These are phyloP conservation scores for Aspergillus sp. DNA, from an alignment of 2,329 filamentous ascomycete species.

Conservation along the genomic window DNA sequence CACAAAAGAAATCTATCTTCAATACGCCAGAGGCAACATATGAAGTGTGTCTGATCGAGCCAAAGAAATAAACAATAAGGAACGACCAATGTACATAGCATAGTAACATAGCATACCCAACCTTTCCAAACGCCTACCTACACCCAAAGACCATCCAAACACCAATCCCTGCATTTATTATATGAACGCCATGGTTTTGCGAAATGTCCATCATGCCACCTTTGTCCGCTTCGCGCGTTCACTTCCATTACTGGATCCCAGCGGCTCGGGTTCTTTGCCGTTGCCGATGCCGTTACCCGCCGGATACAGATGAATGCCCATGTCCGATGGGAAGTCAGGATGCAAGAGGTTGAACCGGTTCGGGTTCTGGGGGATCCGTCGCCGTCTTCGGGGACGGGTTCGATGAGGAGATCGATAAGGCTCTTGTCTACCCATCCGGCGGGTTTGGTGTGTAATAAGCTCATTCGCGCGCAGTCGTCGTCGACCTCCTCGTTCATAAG, in stretches of 20 bases:
- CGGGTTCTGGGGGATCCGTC: conserved; percentile 27
- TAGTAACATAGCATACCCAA: too few relatives aligned
- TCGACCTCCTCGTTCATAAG: conserved; percentile 45
- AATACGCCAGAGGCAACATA: too few relatives aligned
- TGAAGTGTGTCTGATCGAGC: too few relatives aligned
- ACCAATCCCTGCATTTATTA: too few relatives aligned
- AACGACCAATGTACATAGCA: too few relatives aligned
- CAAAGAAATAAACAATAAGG: too few relatives aligned
- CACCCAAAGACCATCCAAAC: too few relatives aligned
- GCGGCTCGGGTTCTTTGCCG: too few relatives aligned
- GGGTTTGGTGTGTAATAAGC: conserved; percentile 34
- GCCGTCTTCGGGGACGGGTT: conserved; percentile 23
- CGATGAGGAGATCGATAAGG: conserved; percentile 35
- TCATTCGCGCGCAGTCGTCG: conserved; percentile 40
- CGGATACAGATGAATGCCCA: conserved; percentile 42
- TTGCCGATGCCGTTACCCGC: conserved; percentile 1
- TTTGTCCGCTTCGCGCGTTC: conserved; percentile 3
- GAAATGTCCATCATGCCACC: neutral
- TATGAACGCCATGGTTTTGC: too few relatives aligned
- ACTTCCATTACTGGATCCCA: neutral
- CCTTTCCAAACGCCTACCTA: too few relatives aligned
- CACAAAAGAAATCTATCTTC: too few relatives aligned
- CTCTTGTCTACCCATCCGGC: conserved; percentile 37
- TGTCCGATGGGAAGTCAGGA: conserved; percentile 39
- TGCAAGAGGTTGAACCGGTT: conserved; percentile 36